These are phyloP conservation scores for Cenchrus americanus DNA, from an alignment of 176 grass and related monocot species.

Conservation along the genomic window DNA sequence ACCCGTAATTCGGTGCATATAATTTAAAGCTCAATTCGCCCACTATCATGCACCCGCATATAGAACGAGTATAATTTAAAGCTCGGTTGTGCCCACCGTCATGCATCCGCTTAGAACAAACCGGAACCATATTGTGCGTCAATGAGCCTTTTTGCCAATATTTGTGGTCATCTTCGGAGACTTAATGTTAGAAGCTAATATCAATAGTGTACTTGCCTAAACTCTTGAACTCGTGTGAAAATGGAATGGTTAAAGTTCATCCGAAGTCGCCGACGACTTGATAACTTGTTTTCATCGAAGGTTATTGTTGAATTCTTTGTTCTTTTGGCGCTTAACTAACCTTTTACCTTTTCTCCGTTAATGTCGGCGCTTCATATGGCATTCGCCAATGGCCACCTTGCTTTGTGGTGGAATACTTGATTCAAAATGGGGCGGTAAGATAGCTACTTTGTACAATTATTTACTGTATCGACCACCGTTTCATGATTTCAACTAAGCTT, in stretches of 20 bases:
- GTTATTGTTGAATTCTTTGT: constrained; percentile 5
- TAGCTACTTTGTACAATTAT: constrained; percentile 2
- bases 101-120: background rate
- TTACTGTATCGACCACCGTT: background rate
- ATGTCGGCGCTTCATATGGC: constrained; percentile 91
- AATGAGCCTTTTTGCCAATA: background rate
- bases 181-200: background rate
- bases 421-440: constrained; percentile 83
- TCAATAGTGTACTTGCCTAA: background rate
- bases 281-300: background rate
- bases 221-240: background rate
- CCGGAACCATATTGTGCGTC: background rate
- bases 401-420: constrained; percentile 92
- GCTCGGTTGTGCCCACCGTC: background rate
- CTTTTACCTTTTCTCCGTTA: constrained; percentile 10
- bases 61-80: background rate
- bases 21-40: background rate
- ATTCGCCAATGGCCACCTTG: constrained; percentile 84
- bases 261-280: background rate
- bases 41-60: background rate
- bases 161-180: background rate
- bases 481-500: background rate
- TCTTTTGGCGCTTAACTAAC: constrained; percentile 3
- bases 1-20: background rate
- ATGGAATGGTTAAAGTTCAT: background rate